Evolutionary conservation across 176 grass and related monocot genomes (phyloP), one percentile per base, ranked within the genome.

Genomic region (Juncus inflexus): DNA sequence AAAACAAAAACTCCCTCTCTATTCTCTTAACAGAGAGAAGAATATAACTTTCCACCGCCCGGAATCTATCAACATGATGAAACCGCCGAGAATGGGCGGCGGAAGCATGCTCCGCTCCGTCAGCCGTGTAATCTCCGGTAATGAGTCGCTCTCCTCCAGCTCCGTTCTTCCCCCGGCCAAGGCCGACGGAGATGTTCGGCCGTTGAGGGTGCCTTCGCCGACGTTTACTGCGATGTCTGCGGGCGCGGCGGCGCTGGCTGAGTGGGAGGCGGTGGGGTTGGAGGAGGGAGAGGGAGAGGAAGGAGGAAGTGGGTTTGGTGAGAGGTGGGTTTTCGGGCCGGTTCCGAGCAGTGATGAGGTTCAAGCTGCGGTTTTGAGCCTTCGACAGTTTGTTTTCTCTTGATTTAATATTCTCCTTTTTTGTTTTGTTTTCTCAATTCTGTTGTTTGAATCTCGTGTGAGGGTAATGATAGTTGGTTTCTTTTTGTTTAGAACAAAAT

Each of bases 341-440:
- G 72, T 61, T 14, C 94, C 88, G 8, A 86, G 85, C 1, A 62
- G 35, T 7, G 85, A 92, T 4, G 94, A 99, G 78, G 83, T 86
- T 28, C 72, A 83, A 37, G 80, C 79, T 15, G 94, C 85, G 19
- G 61, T 99, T 42, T 77, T 75, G 11, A 84, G 65, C 12, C 90
- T 99, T 77, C 81, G 82, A 28, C 68, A 90, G 94, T 99, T 77
- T 69, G 74, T 78, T 41, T 41, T 50, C 0, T 16, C 55, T 54
- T 62, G n/a, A 16, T 53, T 16, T n/a, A 4, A 65, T 67, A n/a
- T 11, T 10, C 28, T 38, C 61, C 70, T 57, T 47, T 47, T 47
- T 47, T 6, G 43, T 47, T 47, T 9, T 47, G 43, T 47, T 47
- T 47, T 47, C 19, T 28, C 19, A 28, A 28, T 28, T 28, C 19